Evolutionary conservation across 805 yeast genomes (phyloP).

Genomic region (Saccharomyces jurei): DNA sequence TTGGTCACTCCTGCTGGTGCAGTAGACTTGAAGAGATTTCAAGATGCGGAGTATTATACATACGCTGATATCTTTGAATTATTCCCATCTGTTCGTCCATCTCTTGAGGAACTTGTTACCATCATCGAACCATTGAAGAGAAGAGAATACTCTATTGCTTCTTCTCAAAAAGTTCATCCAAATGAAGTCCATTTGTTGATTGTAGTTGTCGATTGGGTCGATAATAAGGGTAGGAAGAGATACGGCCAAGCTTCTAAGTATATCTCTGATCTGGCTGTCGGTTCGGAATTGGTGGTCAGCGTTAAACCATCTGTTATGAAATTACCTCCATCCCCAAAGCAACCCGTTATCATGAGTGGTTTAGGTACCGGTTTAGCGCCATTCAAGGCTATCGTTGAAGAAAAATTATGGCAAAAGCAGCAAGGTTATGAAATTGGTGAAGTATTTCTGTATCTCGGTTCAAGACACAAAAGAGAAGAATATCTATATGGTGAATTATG

Average conservation of each 20-base stretch:
- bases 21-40: conserved; percentile 69
- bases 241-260: conserved; percentile 93
- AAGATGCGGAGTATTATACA: conserved; percentile 74
- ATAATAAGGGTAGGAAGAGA: conserved; percentile 74
- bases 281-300: conserved; percentile 82
- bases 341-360: conserved; percentile 94
- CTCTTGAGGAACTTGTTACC: conserved; percentile 57
- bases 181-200: conserved; percentile 84
- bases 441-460: conserved; percentile 79
- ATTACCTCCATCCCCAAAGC: conserved; percentile 76
- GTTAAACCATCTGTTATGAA: conserved; percentile 98
- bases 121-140: conserved; percentile 83
- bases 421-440: conserved; percentile 89
- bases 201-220: conserved; percentile 95
- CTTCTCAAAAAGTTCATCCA: conserved; percentile 87
- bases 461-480: conserved; percentile 92
- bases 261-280: conserved; percentile 68
- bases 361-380: conserved; percentile 97
- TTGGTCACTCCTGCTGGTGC: conserved; percentile 78
- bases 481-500: conserved; percentile 93
- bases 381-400: conserved; percentile 94
- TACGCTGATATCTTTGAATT: conserved; percentile 75
- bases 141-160: conserved; percentile 96
- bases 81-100: conserved; percentile 76
- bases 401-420: conserved; percentile 83